A percentile compares a stretch with the other conserved stretches of the same genome.
These are phyloP conservation scores for Aspergillus pseudonomiae DNA, from an alignment of 2,329 filamentous ascomycete genomes.

Conservation along the genomic window DNA sequence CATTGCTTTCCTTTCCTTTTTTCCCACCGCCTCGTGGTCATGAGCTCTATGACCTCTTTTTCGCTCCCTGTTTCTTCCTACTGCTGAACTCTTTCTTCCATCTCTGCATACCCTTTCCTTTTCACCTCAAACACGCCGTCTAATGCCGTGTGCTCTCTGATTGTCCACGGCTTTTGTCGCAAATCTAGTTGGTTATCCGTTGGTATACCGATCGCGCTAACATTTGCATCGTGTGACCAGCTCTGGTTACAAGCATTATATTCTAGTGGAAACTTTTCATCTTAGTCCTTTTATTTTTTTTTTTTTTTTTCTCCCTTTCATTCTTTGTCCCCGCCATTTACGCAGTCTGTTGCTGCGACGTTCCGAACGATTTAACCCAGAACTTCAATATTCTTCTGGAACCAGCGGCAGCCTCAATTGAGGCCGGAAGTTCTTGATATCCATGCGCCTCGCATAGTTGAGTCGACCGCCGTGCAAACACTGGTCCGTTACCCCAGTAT, in stretches of 20 bases:
- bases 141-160: background rate
- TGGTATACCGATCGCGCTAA: background rate
- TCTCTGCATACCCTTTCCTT: too few relatives aligned
- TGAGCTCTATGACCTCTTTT: conserved; percentile 18
- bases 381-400: background rate
- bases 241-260: background rate
- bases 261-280: background rate
- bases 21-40: conserved; percentile 23
- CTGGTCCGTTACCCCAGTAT: conserved; percentile 15
- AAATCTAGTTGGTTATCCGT: background rate
- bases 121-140: background rate
- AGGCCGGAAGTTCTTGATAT: conserved; percentile 10
- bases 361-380: background rate
- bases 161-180: background rate
- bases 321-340: background rate
- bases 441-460: conserved; percentile 18
- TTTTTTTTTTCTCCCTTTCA: background rate
- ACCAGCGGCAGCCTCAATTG: conserved; percentile 9
- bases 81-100: conserved; percentile 2
- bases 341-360: background rate
- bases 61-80: conserved; percentile 20
- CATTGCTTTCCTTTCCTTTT: conserved; percentile 18
- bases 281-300: background rate
- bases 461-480: conserved; percentile 8
- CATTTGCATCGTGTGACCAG: background rate